Conservation (phyloP, 2,329 filamentous ascomycete genomes). For the Aspergillus sclerotialis region DNA sequence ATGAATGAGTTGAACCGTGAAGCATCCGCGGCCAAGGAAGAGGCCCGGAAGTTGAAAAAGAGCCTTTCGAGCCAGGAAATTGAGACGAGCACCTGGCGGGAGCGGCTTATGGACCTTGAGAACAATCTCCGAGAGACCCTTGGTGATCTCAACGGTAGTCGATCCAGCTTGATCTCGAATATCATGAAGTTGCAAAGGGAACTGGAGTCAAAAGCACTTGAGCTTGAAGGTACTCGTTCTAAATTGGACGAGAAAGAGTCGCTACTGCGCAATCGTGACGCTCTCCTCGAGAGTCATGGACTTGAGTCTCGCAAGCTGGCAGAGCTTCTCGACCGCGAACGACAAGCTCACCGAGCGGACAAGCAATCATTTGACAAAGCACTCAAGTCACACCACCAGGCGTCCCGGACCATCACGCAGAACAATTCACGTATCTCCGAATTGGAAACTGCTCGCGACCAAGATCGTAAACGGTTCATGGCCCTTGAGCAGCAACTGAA, state of each 20-base stretch:
- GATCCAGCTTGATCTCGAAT: conserved; percentile 76
- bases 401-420: conserved; percentile 75
- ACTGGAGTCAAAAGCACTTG: conserved; percentile 73
- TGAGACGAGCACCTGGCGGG: conserved; percentile 85
- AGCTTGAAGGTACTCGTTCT: conserved; percentile 71
- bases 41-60: conserved; percentile 74
- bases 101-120: conserved; percentile 82
- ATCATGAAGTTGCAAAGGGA: conserved; percentile 84
- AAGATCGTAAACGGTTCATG: conserved; percentile 70
- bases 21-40: conserved; percentile 73
- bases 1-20: conserved; percentile 90
- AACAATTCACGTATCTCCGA: conserved; percentile 81
- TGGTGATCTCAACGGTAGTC: conserved; percentile 78
- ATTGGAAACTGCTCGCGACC: conserved; percentile 69
- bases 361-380: conserved; percentile 82
- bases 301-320: conserved; percentile 78
- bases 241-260: conserved; percentile 84
- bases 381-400: conserved; percentile 79
- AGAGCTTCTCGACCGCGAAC: conserved; percentile 87
- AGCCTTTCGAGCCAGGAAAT: conserved; percentile 75
- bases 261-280: conserved; percentile 81
- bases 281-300: conserved; percentile 78
- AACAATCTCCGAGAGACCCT: conserved; percentile 79
- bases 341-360: conserved; percentile 74
- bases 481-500: conserved; percentile 72